These are phyloP conservation scores for Pyrus betulifolia DNA, from an alignment of 306 rosid species.

Conservation along the genomic window DNA sequence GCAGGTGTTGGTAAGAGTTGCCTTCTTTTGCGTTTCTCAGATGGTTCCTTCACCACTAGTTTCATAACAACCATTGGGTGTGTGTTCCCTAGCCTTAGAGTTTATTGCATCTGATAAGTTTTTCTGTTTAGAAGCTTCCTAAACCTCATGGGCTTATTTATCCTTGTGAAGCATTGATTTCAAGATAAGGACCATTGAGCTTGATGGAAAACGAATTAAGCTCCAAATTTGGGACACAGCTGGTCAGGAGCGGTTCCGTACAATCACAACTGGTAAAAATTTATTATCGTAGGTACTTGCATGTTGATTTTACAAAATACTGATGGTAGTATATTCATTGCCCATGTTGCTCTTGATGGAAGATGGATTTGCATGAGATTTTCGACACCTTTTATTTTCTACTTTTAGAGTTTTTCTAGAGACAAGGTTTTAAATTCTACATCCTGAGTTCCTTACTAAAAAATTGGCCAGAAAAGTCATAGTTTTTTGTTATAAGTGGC, in stretches of 20 bases:
- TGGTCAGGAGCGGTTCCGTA: constrained; percentile 94
- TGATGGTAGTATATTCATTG: not conserved
- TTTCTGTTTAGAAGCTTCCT: constrained; percentile 6
- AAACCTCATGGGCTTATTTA: constrained; percentile 14
- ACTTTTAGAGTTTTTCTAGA: not conserved
- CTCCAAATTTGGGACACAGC: constrained; percentile 99
- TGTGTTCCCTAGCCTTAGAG: constrained; percentile 20
- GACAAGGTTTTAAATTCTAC: not conserved
- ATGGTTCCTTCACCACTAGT: constrained; percentile 91
- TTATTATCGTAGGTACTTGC: constrained; percentile 10
- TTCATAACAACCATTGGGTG: constrained; percentile 95
- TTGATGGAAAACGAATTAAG: constrained; percentile 86
- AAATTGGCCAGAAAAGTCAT: not conserved
- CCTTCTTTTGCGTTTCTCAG: constrained; percentile 92
- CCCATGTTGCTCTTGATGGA: not conserved
- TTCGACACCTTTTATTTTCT: not conserved
- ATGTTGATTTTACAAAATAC: not conserved
- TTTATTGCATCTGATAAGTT: not conserved
- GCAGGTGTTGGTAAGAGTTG: constrained; percentile 99
- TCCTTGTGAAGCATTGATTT: constrained; percentile 77
- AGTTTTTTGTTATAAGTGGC: not conserved
- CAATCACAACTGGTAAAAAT: constrained; percentile 76
- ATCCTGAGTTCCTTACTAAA: not conserved
- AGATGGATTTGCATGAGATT: not conserved
- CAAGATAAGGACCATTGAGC: constrained; percentile 86